Evolutionary conservation across 208 protist genomes (phyloP).

Genomic region (Trypanosoma mega): DNA sequence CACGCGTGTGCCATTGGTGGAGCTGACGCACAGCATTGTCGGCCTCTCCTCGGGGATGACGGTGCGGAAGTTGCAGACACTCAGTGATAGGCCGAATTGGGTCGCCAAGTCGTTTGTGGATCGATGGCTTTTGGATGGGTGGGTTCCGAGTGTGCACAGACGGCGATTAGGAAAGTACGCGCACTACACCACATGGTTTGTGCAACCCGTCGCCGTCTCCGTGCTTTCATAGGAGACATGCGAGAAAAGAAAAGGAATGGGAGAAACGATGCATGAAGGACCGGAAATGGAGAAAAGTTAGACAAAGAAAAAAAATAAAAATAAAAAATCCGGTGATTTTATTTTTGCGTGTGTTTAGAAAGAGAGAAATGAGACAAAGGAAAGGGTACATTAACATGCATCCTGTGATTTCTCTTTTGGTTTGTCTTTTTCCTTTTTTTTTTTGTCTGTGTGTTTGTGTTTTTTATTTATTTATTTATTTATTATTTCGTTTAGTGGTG

Average conservation of each 20-base stretch:
- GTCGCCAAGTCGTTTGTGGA: slow-evolving; percentile 52
- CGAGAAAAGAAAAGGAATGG: neutral
- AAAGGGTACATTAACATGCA: too few relatives aligned
- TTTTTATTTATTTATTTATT: too few relatives aligned
- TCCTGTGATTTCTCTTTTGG: too few relatives aligned
- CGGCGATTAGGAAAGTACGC: slow-evolving; percentile 64
- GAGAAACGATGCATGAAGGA: too few relatives aligned
- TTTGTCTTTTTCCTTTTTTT: too few relatives aligned
- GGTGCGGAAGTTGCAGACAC: slow-evolving; percentile 69
- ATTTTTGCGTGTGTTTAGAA: too few relatives aligned
- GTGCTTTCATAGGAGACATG: neutral
- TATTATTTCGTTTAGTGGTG: too few relatives aligned
- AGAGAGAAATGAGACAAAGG: too few relatives aligned
- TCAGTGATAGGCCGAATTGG: slow-evolving; percentile 68
- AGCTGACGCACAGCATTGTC: slow-evolving; percentile 59
- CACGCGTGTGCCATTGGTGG: slow-evolving; percentile 37
- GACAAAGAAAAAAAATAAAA: slow-evolving; percentile 8
- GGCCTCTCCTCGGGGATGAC: slow-evolving; percentile 56
- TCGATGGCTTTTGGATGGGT: slow-evolving; percentile 31
- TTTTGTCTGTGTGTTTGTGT: too few relatives aligned
- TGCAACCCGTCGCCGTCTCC: slow-evolving; percentile 54
- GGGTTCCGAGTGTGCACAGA: slow-evolving; percentile 44
- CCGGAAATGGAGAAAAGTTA: neutral
- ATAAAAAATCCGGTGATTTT: too few relatives aligned
- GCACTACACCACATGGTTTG: slow-evolving; percentile 83